Evolutionary conservation across 306 rosid genomes (phyloP).

Genomic region (Dicorynia guianensis): DNA sequence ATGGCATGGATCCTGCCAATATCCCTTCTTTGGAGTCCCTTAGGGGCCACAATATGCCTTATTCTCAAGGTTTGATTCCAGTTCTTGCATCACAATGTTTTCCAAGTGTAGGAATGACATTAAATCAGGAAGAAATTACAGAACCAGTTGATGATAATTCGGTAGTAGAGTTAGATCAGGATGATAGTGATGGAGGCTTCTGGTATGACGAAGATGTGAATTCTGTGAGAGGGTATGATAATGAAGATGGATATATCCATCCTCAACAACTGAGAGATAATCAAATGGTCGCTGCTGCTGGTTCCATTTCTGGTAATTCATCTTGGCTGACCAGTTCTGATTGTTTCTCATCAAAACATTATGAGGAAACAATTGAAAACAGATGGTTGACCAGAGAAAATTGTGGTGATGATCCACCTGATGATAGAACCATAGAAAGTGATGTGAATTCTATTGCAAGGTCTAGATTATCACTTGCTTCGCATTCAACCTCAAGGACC

Average conservation of each 20-base stretch:
- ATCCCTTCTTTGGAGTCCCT: constrained; percentile 52
- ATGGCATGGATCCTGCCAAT: constrained; percentile 41
- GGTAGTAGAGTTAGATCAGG: constrained; percentile 15
- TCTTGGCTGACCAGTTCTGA: constrained; percentile 42
- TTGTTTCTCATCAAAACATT: constrained; percentile 45
- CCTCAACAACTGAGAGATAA: constrained; percentile 51
- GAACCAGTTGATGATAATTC: constrained; percentile 46
- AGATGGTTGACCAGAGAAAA: constrained; percentile 42
- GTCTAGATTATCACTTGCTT: constrained; percentile 47
- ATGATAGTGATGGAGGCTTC: constrained; percentile 51
- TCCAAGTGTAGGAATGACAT: constrained; percentile 49
- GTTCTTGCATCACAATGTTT: constrained; percentile 53
- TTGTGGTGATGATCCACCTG: constrained; percentile 42
- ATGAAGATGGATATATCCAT: constrained; percentile 58
- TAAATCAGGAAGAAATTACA: constrained; percentile 46
- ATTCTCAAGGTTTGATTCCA: constrained; percentile 51
- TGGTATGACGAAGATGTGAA: constrained; percentile 61
- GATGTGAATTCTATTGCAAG: constrained; percentile 43
- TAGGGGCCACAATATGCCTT: constrained; percentile 58
- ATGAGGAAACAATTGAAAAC: constrained; percentile 38
- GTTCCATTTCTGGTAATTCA: constrained; percentile 45
- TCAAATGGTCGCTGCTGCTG: constrained; percentile 55
- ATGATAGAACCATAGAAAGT: constrained; percentile 54
- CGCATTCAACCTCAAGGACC: constrained; percentile 48
- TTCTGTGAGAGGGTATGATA: constrained; percentile 50